Percentiles rank a stretch among this genome's conserved stretches.
These are phyloP conservation scores for Aspergillus sclerotioniger DNA, from an alignment of 495 filamentous ascomycete species.

Conservation along the genomic window DNA sequence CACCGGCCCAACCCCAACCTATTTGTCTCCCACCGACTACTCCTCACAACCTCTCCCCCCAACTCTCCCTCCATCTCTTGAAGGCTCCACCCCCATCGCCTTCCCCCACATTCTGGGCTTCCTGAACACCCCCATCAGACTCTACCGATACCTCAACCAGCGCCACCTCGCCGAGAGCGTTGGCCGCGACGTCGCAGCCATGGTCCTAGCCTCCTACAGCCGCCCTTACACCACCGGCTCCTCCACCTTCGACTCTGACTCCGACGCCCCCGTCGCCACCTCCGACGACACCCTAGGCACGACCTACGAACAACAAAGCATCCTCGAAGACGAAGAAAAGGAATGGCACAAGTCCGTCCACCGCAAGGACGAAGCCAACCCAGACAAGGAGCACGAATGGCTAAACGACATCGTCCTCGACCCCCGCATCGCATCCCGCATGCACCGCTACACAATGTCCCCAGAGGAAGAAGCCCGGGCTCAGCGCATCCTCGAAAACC, in stretches of 20 bases:
- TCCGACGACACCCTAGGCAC: constrained; percentile 7
- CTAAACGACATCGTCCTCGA: constrained; percentile 76
- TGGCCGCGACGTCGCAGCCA: constrained; percentile 83
- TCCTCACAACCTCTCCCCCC: constrained; percentile 56
- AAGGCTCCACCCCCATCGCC: constrained; percentile 66
- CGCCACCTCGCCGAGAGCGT: constrained; percentile 81
- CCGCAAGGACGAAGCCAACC: constrained; percentile 53
- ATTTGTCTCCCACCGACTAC: constrained; percentile 72
- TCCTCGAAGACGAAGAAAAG: constrained; percentile 72
- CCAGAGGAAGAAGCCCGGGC: constrained; percentile 67
- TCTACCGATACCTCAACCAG: constrained; percentile 87
- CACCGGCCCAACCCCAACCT: constrained; percentile 49
- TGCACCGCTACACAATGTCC: constrained; percentile 68
- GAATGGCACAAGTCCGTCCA: constrained; percentile 85
- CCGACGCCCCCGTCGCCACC: neutral
- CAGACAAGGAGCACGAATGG: constrained; percentile 66
- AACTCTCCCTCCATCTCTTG: constrained; percentile 57
- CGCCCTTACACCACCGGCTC: constrained; percentile 39
- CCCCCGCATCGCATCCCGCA: constrained; percentile 69
- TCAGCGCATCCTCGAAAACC: constrained; percentile 56
- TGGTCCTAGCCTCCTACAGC: constrained; percentile 67
- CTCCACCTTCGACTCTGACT: constrained; percentile 25
- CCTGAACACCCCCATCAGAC: constrained; percentile 79
- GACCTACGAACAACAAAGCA: constrained; percentile 64
- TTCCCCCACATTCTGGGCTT: constrained; percentile 94